Evolutionary conservation across 352 stramenopile species (phyloP), one percentile per base, ranked within the genome.

Genomic region (Pythium aristosporum): DNA sequence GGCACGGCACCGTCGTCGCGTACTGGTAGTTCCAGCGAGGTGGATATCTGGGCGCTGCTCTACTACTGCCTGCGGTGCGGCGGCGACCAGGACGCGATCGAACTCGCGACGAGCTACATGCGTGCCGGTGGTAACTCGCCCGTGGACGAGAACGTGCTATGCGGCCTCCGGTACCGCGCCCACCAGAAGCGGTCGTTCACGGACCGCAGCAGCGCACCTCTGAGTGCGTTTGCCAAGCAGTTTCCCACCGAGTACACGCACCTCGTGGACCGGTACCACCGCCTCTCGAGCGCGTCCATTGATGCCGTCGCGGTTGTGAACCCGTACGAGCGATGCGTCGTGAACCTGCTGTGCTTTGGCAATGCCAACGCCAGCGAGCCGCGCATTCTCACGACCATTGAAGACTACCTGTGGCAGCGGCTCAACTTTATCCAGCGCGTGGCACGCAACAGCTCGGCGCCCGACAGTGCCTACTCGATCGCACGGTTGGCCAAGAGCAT

Each of bases 321-420:
- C 67, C 73, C 76, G 61, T 93, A 86, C 61, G 85, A 93, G 57
- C 79, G 80, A 50, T 92, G 80, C 7, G 86, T 93, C n/a, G 51
- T 95, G 18, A 95, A 95, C 59, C 30, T 95, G 49, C 52, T 95
- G 23, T 88, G 80, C 60, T 85, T 90, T 57, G 79, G 81, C 50
- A 91, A 95, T 61, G 67, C 87, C 21, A 91, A 93, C 56, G 76
- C 79, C 20, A 91, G 84, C 39, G 83, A 95, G 57, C 67, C 73
- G 4, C 82, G 82, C 43, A 87, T 95, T 46, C 63, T 91, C 39
- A 85, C 81, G 28, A 95, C 85, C 23, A 83, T 95, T 47, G 86
- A 95, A 69, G 86, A 95, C 60, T 95, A 93, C 55, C 42, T 95
- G 51, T 95, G 86, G 86, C 86, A 95, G 60, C 82, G 85, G 1